Base-by-base conservation (phyloP, 345 rosid genomes). In the Hibiscus trionum region DNA sequence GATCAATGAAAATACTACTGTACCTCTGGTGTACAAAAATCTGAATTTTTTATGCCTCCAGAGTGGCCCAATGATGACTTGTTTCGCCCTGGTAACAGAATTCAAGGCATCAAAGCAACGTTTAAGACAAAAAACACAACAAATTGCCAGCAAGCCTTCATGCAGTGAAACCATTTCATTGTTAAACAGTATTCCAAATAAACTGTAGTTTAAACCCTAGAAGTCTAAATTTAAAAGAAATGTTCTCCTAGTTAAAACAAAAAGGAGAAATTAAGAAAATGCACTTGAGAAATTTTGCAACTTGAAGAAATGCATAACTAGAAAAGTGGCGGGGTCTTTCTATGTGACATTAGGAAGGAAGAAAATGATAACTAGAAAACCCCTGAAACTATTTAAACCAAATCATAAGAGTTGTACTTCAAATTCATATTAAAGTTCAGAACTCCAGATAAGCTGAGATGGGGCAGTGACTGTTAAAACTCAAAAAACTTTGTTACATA, bases 21-120 rank as follows among this genome's bases (percentile, higher is more conserved):
- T 86, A 95, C 98, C 99, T 92, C 98, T 7, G 99, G 99, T 24
- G 96, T 89, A 79, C 88, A 76, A 79, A 80, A 84, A 75, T 95
- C 97, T 11, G 97, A 87, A 84, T 79, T 88, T 84, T 82, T 87
- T 66, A 87, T 69, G 73, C 82, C 87, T 61, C 96, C 97, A 72
- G 88, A 74, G 61, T 65, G 78, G 76, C 86, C 78, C 78, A 84
- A 74, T 26, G 90, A 79, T 76, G 91, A 68, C 71, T 84, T 88
- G 8, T 74, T 62, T 69, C 60, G 80, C 71, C 88, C 97, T 90
- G 80, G 27, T 35, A 72, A 77, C 68, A 31, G 4, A 24, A 62
- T 56, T 74, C 76, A 66, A 82, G 67, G 42, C 52, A 82, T 19
- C 72, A 76, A 76, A 78, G 71, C 33, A 61, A 59, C 29, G 42